Conservation (phyloP, 192 early-diverging fungal species). For the Neocallimastix lanati region DNA sequence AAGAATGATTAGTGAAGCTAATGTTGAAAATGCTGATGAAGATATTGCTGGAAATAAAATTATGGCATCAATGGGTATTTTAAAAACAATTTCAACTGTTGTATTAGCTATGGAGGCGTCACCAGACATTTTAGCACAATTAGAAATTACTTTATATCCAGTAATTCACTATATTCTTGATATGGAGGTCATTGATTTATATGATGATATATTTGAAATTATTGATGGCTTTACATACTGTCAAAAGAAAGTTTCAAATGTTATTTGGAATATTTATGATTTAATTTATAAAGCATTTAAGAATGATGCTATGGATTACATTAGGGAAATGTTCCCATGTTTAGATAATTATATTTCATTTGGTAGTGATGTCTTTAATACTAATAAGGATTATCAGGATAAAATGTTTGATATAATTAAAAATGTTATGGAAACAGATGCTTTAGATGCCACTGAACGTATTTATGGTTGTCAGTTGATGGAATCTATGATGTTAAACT, state of each 20-base stretch:
- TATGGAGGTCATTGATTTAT: constrained; percentile 53
- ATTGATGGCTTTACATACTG: constrained; percentile 77
- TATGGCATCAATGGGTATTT: constrained; percentile 70
- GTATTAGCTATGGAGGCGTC: constrained; percentile 70
- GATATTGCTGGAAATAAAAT: constrained; percentile 65
- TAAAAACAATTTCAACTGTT: constrained; percentile 77
- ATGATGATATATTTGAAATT: constrained; percentile 73
- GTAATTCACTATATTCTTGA: constrained; percentile 63
- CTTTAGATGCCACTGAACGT: constrained; percentile 56
- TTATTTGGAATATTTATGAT: constrained; percentile 69
- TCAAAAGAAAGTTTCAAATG: constrained; percentile 58
- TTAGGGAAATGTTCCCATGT: constrained; percentile 76
- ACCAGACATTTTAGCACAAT: constrained; percentile 52
- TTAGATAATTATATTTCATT: constrained; percentile 81
- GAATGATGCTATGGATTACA: constrained; percentile 64
- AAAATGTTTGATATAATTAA: constrained; percentile 71
- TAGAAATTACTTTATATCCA: constrained; percentile 63
- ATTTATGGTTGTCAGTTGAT: constrained; percentile 66
- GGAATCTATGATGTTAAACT: constrained; percentile 68
- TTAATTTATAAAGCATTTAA: constrained; percentile 60
- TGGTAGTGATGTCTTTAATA: constrained; percentile 57
- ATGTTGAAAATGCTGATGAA: constrained; percentile 27
- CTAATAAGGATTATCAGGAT: constrained; percentile 45
- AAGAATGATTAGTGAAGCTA: constrained; percentile 58
- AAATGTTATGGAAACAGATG: constrained; percentile 60